Evolutionary conservation across 495 filamentous ascomycete species (phyloP).

Genomic region (Pseudomonodictys pantanalensis): DNA sequence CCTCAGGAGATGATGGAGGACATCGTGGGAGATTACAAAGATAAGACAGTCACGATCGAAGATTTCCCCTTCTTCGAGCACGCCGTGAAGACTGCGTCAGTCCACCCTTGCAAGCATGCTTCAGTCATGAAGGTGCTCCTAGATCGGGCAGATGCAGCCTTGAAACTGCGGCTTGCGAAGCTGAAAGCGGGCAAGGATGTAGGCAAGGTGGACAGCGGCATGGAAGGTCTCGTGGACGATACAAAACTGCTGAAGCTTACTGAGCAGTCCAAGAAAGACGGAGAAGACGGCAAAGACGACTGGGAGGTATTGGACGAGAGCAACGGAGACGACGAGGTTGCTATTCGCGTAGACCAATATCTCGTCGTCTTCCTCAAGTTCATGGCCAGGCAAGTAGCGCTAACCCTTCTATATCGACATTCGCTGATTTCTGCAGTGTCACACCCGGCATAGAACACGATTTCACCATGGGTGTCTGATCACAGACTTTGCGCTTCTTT

Average conservation of each 20-base stretch:
- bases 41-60: slow-evolving; percentile 98
- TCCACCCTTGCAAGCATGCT: slow-evolving; percentile 92
- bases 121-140: slow-evolving; percentile 97
- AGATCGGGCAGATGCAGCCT: slow-evolving; percentile 87
- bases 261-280: slow-evolving; percentile 43
- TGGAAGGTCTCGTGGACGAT: slow-evolving; percentile 65
- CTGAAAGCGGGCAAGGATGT: slow-evolving; percentile 57
- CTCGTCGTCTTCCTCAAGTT: slow-evolving; percentile 98
- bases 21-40: slow-evolving; percentile 98
- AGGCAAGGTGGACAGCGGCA: slow-evolving; percentile 55
- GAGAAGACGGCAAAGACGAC: slow-evolving; percentile 56
- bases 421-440: slow-evolving; percentile 50
- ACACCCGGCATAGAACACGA: slow-evolving; percentile 97
- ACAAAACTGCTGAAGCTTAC: slow-evolving; percentile 47
- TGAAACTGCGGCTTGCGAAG: slow-evolving; percentile 85
- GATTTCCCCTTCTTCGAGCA: slow-evolving; percentile 89
- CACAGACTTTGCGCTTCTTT: neutral
- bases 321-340: slow-evolving; percentile 73
- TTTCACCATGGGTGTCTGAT: slow-evolving; percentile 91
- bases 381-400: slow-evolving; percentile 61
- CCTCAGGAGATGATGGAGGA: slow-evolving; percentile 98
- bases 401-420: neutral
- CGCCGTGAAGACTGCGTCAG: slow-evolving; percentile 86
- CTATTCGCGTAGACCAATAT: slow-evolving; percentile 96
- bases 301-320: slow-evolving; percentile 75